Evolutionary conservation across 2,329 filamentous ascomycete species (phyloP), one percentile per base, ranked within the genome.

Genomic region (Colletotrichum gigasporum): DNA sequence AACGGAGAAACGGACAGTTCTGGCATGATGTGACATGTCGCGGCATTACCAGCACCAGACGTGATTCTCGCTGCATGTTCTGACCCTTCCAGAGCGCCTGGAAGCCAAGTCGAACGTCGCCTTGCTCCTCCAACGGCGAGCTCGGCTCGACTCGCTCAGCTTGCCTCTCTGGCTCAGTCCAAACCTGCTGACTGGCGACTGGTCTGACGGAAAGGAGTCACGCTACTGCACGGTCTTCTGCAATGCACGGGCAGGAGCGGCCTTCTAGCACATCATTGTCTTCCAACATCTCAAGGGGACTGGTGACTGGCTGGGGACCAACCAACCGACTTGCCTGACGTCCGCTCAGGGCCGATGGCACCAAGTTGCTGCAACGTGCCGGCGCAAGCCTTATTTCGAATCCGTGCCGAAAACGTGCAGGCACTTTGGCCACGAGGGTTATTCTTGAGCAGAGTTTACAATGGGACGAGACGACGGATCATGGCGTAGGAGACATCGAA

Each of bases 11-110:
- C 24, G 26, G 45, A 52, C 60, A 58, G 26, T 47, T 47, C 30
- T 59, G 60, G 45, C 30, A 52, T 60, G 54, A 59, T 60, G 54
- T 60, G 55, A 60, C 60, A 47, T 10, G 32, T 59, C 44, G 52
- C 44, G 34, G 24, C 58, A 55, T 24, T 12, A 32, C 12, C 26
- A 32, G 28, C 30, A 18, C 44, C 18, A 2, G 47, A 41, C 26
- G 32, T 41, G 28, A 9, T 26, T n/a, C 10, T 18, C 35, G 34
- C 35, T 22, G 35, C 34, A 42, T 45, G 45, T 45, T 48, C 45
- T 52, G 45, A 63, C 53, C 53, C 28, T 39, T 59, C 30, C 44
- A 44, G 32, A 56, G 53, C 44, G 14, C 18, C 30, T 51, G 34
- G 57, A 32, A 55, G 50, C 30, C 56, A 8, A 28, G 26, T 41